Evolutionary conservation across 768 basidiomycete species (phyloP), one percentile per base, ranked within the genome.

Genomic region (Tulasnella sp.): DNA sequence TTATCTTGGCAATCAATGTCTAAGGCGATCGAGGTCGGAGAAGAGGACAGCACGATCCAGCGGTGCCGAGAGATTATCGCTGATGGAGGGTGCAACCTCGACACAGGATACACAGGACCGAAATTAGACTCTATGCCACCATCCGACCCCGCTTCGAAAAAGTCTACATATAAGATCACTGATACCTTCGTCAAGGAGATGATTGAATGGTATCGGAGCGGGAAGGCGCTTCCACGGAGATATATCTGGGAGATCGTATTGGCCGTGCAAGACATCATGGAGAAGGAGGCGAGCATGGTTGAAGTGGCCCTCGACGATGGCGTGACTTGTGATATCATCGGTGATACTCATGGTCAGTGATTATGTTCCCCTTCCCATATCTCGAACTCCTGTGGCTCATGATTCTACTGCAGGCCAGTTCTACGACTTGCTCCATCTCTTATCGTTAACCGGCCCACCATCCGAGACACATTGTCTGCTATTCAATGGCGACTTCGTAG

Each of bases 401-500:
- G 34, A 15, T 45, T 32, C 4, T 21, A 27, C 15, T 65, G 3
- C 65, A 94, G 89, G 91, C 26, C 95, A 97, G 78, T 95, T 86
- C 74, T 98, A 90, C 70, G 96, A 98, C 71, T 76, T 98, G 64
- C 73, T 94, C 55, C 85, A 98, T 73, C 76, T 99, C 17, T 82
- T 86, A 65, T 82, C 83, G 1, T 75, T 96, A 64, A 96, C 94
- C 0, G 91, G 88, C 15, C 78, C 83, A 58, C 96, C 96, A 11
- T 84, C 76, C 56, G 80, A 88, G 58, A 83, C 81, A n/a, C 95
- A 97, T 65, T 85, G 84, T 65, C 70, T 93, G 50, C 73, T 94
- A 52, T 92, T 93, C 85, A 92, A 91, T 69, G 89, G 93, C 9
- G 95, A 99, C 75, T 84, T 98, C 49, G 95, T 99, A 38, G 95